Evolutionary conservation across 345 rosid genomes (phyloP).

Genomic region (Kandelia obovata): DNA sequence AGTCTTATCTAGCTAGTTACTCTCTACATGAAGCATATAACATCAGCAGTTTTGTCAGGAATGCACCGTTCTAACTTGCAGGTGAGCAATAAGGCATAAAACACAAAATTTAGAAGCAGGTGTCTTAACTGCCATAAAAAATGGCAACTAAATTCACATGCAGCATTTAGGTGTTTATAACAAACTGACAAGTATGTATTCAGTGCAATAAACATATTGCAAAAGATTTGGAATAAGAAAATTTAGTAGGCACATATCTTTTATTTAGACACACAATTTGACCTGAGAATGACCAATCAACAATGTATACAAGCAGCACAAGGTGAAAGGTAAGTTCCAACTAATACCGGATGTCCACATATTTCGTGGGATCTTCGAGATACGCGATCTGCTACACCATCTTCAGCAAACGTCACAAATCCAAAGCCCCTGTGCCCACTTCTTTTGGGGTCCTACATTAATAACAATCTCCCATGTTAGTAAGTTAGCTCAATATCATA

Average conservation of each 20-base stretch:
- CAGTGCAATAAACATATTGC: too few species aligned
- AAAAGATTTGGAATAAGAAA: too few species aligned
- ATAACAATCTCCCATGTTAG: slow-evolving; percentile 7
- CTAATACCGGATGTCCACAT: slow-evolving; percentile 89
- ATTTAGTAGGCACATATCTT: too few species aligned
- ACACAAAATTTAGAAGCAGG: neutral
- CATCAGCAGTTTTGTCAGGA: too few species aligned
- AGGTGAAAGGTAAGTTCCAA: neutral
- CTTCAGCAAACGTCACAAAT: slow-evolving; percentile 90
- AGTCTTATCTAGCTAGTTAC: neutral
- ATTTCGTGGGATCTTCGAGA: slow-evolving; percentile 87
- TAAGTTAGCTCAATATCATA: slow-evolving; percentile 3
- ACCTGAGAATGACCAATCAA: neutral
- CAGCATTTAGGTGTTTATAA: too few species aligned
- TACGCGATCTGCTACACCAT: slow-evolving; percentile 93
- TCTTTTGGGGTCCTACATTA: slow-evolving; percentile 82
- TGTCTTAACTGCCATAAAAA: neutral
- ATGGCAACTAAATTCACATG: too few species aligned
- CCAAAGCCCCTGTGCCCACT: slow-evolving; percentile 97
- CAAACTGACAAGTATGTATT: too few species aligned
- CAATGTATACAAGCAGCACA: neutral
- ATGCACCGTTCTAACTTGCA: too few species aligned
- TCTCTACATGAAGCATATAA: too few species aligned
- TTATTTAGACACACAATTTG: too few species aligned
- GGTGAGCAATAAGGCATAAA: too few species aligned